Percentiles rank a stretch among this genome's conserved stretches.
These are phyloP conservation scores for Perkinsus olseni DNA, from an alignment of 169 alveolate genomes.

Conservation along the genomic window DNA sequence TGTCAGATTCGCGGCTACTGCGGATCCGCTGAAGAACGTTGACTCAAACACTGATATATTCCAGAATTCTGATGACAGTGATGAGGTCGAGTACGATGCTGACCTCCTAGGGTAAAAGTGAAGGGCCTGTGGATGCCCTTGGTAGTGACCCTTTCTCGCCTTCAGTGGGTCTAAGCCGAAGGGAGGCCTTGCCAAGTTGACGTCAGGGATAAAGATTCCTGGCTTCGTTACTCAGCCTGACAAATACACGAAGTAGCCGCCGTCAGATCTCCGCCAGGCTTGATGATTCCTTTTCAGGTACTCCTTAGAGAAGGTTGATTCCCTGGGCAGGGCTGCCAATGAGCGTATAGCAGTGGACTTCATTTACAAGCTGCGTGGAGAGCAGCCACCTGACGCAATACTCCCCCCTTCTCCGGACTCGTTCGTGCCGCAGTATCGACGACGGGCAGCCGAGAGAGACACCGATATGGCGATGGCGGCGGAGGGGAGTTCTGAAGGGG, in stretches of 20 bases:
- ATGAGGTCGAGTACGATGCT: neutral
- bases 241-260: neutral
- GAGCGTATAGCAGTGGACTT: neutral
- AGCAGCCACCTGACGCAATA: neutral
- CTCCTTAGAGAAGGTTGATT: neutral
- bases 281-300: neutral
- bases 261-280: neutral
- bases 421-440: neutral
- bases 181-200: neutral
- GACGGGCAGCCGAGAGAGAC: neutral
- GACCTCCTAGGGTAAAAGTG: neutral
- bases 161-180: neutral
- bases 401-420: neutral
- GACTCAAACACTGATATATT: neutral
- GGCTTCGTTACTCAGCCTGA: neutral
- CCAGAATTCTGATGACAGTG: neutral
- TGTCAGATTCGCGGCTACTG: neutral
- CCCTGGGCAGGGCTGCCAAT: neutral
- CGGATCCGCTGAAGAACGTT: neutral
- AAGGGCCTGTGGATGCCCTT: neutral
- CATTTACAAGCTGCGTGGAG: neutral
- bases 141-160: too few relatives aligned
- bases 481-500: neutral
- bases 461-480: neutral
- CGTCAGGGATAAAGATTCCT: neutral